phyloP scores from a whole-genome alignment of 2,329 filamentous ascomycete genomes.

The Fusarium nurragi region DNA sequence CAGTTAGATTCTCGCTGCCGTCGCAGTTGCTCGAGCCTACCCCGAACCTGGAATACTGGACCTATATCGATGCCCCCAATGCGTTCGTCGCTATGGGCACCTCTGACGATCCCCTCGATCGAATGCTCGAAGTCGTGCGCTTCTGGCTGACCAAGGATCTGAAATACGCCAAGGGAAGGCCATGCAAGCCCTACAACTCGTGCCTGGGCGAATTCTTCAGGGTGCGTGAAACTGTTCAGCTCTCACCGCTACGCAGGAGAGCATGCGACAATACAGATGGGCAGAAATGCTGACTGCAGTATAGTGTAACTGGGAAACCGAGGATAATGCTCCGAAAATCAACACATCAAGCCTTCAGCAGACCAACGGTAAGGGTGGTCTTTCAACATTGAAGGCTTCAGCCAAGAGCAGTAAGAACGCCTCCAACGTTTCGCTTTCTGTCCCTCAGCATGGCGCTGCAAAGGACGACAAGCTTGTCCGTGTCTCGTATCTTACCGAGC shows the following conservation, averaged over 20 bases:
- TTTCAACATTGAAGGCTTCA: slow-evolving; percentile 59
- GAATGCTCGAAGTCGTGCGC: slow-evolving; percentile 91
- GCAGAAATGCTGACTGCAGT: slow-evolving; percentile 25
- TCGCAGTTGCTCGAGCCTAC: slow-evolving; percentile 95
- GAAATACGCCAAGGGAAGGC: slow-evolving; percentile 98
- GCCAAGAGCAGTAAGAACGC: slow-evolving; percentile 57
- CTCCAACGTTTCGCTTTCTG: slow-evolving; percentile 61
- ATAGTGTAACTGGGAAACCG: slow-evolving; percentile 94
- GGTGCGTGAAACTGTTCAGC: slow-evolving; percentile 61
- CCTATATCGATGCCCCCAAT: slow-evolving; percentile 94
- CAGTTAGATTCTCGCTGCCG: slow-evolving; percentile 94
- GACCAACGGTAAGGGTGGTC: slow-evolving; percentile 53
- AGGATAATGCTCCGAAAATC: slow-evolving; percentile 77
- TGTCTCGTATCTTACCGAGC: slow-evolving; percentile 94
- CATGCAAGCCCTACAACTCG: slow-evolving; percentile 99
- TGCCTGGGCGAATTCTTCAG: slow-evolving; percentile 97
- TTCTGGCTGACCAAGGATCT: slow-evolving; percentile 99
- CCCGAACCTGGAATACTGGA: slow-evolving; percentile 99
- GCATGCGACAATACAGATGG: not conserved
- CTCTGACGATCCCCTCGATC: slow-evolving; percentile 88
- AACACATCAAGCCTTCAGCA: slow-evolving; percentile 55
- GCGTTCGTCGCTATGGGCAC: slow-evolving; percentile 86
- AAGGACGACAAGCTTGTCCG: slow-evolving; percentile 67
- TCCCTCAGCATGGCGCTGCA: slow-evolving; percentile 58
- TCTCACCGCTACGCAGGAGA: not conserved